phyloP scores from a whole-genome alignment of 306 rosid species.

The Abrus precatorius region DNA sequence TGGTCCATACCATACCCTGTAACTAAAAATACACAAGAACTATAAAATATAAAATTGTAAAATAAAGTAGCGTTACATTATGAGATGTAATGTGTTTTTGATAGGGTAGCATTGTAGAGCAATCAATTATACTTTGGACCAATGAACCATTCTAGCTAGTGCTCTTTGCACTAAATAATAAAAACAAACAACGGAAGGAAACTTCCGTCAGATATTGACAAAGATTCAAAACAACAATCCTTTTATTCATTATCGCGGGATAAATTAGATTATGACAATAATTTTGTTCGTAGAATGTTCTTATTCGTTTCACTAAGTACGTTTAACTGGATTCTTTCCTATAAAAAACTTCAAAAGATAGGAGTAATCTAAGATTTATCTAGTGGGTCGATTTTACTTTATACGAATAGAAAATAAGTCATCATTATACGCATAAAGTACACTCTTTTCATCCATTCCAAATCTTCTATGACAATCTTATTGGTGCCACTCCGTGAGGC shows the following conservation, averaged over 20 bases:
- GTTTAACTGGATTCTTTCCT: constrained; percentile 41
- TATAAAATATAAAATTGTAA: constrained; percentile 9
- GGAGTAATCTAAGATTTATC: constrained; percentile 27
- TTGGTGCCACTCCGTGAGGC: constrained; percentile 47
- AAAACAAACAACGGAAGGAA: constrained; percentile 37
- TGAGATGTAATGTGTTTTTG: constrained; percentile 43
- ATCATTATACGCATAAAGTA: constrained; percentile 50
- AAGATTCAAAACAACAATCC: constrained; percentile 50
- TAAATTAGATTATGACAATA: constrained; percentile 51
- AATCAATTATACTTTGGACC: constrained; percentile 61
- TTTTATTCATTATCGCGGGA: constrained; percentile 46
- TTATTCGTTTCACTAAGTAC: constrained; percentile 53
- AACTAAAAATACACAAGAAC: constrained; percentile 6
- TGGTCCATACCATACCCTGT: constrained; percentile 30
- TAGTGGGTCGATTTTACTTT: constrained; percentile 45
- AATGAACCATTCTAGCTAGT: constrained; percentile 62
- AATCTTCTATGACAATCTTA: constrained; percentile 43
- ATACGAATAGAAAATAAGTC: constrained; percentile 26
- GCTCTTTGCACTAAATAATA: constrained; percentile 60
- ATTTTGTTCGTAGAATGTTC: constrained; percentile 63
- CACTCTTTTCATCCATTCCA: constrained; percentile 43
- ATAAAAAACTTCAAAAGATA: constrained; percentile 19
- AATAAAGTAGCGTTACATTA: constrained; percentile 29
- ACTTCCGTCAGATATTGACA: constrained; percentile 49
- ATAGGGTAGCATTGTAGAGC: constrained; percentile 48